Conservation (phyloP, 495 filamentous ascomycete species). For the Hypoxylon intermedium region DNA sequence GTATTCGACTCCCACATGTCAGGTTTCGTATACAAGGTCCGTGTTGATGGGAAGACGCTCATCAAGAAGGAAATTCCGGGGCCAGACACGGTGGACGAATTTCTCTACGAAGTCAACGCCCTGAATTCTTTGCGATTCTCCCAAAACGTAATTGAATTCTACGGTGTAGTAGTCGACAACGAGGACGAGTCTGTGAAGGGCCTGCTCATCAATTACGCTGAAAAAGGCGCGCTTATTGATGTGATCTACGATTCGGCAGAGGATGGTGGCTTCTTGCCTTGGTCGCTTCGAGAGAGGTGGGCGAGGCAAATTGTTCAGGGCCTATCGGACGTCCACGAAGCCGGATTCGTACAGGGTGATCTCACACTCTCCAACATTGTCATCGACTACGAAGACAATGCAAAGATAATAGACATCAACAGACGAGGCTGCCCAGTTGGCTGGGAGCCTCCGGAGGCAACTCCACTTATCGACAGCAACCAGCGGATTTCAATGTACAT, state of each 20-base stretch:
- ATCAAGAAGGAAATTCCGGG: conserved; percentile 99
- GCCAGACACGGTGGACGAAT: conserved; percentile 95
- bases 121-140: conserved; percentile 77
- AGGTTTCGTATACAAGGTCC: conserved; percentile 96
- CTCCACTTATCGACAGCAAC: conserved; percentile 83
- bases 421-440: conserved; percentile 93
- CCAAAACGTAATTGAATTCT: conserved; percentile 82
- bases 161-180: conserved; percentile 89
- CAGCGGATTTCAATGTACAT: conserved; percentile 98
- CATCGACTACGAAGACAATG: conserved; percentile 81
- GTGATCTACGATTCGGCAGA: conserved; percentile 75
- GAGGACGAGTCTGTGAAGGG: conserved; percentile 78
- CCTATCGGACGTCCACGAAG: conserved; percentile 90
- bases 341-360: conserved; percentile 96
- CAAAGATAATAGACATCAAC: conserved; percentile 99
- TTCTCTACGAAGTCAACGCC: conserved; percentile 97
- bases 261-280: conserved; percentile 65
- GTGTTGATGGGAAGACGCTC: conserved; percentile 67
- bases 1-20: conserved; percentile 92
- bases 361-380: conserved; percentile 98
- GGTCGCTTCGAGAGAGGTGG: conserved; percentile 85
- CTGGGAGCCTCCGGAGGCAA: conserved; percentile 96
- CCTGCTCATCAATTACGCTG: conserved; percentile 86
- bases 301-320: conserved; percentile 91
- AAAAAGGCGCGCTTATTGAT: conserved; percentile 88